These are phyloP conservation scores for Wallacemonas sp. DNA, from an alignment of 208 protist genomes.

Conservation along the genomic window DNA sequence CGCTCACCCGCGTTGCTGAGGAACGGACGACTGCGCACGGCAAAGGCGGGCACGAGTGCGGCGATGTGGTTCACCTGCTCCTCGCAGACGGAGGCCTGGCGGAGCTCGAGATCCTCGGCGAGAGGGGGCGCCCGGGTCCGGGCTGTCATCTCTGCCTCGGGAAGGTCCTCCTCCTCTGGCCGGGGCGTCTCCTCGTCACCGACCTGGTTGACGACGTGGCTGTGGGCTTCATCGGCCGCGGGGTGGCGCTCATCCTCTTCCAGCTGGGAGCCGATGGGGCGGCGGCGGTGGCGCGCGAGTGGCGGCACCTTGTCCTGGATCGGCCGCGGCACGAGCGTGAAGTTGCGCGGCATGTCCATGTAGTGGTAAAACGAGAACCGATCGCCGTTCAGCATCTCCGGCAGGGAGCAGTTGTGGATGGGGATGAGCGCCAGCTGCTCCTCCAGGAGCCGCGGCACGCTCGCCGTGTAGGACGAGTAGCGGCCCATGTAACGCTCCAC, in stretches of 20 bases:
- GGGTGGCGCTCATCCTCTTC: constrained; percentile 4
- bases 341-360: constrained; percentile 39
- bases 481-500: constrained; percentile 30
- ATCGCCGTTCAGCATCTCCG: constrained; percentile 9
- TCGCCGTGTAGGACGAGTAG: constrained; percentile 62
- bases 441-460: constrained; percentile 38
- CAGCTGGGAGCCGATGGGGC: not conserved
- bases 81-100: constrained; percentile 60
- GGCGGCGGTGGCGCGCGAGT: not conserved
- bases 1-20: constrained; percentile 21
- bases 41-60: constrained; percentile 54
- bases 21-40: constrained; percentile 57
- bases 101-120: constrained; percentile 27
- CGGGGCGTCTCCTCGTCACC: too few relatives aligned
- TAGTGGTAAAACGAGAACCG: constrained; percentile 32
- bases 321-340: constrained; percentile 20
- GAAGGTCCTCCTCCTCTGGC: not conserved
- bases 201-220: too few relatives aligned
- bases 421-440: constrained; percentile 56
- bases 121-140: constrained; percentile 13
- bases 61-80: constrained; percentile 68
- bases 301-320: not conserved
- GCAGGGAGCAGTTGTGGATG: constrained; percentile 34
- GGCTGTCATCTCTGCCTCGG: not conserved
- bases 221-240: too few relatives aligned